phyloP scores from a whole-genome alignment of 2,329 filamentous ascomycete species.

The Didymella exigua region DNA sequence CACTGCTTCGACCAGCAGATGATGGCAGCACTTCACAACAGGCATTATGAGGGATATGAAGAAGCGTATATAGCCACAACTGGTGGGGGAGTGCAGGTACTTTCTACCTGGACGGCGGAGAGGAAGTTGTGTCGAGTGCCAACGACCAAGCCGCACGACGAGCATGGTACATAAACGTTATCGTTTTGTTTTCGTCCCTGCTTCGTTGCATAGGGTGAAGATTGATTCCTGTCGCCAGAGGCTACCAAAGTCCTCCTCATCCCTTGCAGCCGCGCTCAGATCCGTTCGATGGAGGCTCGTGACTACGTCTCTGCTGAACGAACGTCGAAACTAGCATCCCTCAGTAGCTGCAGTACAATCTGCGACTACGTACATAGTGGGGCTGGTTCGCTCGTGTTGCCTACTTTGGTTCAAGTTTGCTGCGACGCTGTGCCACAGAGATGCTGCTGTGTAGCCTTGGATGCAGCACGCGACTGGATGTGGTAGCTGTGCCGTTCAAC shows the following conservation, averaged over 20 bases:
- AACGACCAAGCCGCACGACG: background rate
- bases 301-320: conserved; percentile 3
- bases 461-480: conserved; percentile 28
- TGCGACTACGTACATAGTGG: conserved; percentile 15
- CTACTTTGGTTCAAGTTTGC: conserved; percentile 24
- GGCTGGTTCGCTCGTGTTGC: conserved; percentile 27
- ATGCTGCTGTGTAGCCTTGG: conserved; percentile 19
- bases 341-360: conserved; percentile 8
- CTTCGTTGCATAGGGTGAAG: background rate
- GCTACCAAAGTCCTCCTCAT: background rate
- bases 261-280: conserved; percentile 26
- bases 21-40: background rate
- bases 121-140: background rate
- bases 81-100: background rate
- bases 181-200: background rate
- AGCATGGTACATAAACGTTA: background rate
- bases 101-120: background rate
- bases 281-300: conserved; percentile 14
- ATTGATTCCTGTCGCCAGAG: background rate
- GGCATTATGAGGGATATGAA: background rate
- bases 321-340: conserved; percentile 31
- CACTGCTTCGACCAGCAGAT: background rate
- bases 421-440: conserved; percentile 21
- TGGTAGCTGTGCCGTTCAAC: conserved; percentile 28
- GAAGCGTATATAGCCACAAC: background rate